Base-by-base conservation (phyloP, 1,139 yeast species). In the Candida glucosophila region DNA sequence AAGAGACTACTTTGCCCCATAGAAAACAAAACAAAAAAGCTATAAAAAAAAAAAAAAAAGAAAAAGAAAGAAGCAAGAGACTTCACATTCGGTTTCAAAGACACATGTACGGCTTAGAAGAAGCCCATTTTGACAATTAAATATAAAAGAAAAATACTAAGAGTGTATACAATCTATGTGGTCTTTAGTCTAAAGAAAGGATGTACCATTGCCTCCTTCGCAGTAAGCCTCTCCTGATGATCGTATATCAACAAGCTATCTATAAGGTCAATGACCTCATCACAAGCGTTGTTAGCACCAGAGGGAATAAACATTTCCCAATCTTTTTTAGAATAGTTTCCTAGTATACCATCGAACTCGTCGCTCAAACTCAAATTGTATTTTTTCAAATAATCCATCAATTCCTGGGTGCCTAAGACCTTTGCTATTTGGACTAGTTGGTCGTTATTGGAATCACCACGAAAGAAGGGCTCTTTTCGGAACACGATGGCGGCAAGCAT, bases 341-440 rank as follows among this genome's bases (percentile, higher is more conserved):
- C 83, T 54, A 79, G 60, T 28, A 69, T 64, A 31, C 68, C 74
- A 42, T 78, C 82, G 46, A 77, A 79, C 40, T 79, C 88, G 15
- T 64, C 55, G 29, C 78, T 73, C 35, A 80, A 58, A 34, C 63
- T 64, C 31, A 80, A 55, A 6, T 72, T 68, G 47, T 80, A 80
- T 46, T 77, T 78, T 26, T 60, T 48, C 29, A 76, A 61, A 45
- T 80, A 80, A 19, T 56, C 55, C 54, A 69, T 57, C 35, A 80
- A 58, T 34, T 73, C 77, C 33, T 75, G 77, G 0, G 92, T 78
- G 4, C 92, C 92, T 41, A 80, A 59, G 2, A 80, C 79, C 41
- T 78, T 71, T 7, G 81, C 83, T 35, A 80, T 80, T 48, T 79
- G 85, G 6, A 80, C 86, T 40, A 80, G 55, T 46, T 80, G 92